These are phyloP conservation scores for Hygrophila difformis DNA, from an alignment of 257 asterid species.

Conservation along the genomic window DNA sequence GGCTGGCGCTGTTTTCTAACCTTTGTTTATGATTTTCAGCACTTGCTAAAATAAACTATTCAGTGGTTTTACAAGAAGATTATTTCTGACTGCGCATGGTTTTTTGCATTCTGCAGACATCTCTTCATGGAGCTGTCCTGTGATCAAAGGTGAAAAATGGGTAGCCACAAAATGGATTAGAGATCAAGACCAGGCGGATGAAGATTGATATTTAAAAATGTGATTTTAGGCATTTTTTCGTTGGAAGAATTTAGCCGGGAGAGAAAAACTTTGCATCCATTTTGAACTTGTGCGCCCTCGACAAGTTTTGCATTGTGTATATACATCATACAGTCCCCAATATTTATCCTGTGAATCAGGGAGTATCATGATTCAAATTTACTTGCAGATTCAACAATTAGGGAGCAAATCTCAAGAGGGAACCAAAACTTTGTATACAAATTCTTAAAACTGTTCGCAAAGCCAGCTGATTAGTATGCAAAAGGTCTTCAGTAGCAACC, in stretches of 20 bases:
- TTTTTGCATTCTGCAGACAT: conserved; percentile 36
- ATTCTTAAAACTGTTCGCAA: too few species aligned
- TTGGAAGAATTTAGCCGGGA: neutral
- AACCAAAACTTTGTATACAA: too few species aligned
- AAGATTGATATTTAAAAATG: conserved; percentile 14
- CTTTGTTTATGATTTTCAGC: too few species aligned
- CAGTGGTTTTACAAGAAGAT: neutral
- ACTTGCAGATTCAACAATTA: too few species aligned
- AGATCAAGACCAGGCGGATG: conserved; percentile 45
- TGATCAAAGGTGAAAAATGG: conserved; percentile 86
- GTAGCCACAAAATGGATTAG: conserved; percentile 98
- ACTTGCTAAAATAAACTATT: neutral
- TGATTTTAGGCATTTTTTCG: neutral
- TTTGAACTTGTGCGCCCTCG: conserved; percentile 4
- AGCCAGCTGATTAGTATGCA: too few species aligned
- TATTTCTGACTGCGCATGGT: conserved; percentile 8
- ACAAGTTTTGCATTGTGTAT: conserved; percentile 24
- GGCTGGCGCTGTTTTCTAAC: neutral
- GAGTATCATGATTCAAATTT: too few species aligned
- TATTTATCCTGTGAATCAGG: too few species aligned
- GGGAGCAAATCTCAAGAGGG: too few species aligned
- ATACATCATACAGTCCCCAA: too few species aligned
- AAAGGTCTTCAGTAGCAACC: too few species aligned
- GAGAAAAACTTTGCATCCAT: conserved; percentile 13
- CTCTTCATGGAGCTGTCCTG: conserved; percentile 96